Conservation (phyloP, 2,329 filamentous ascomycete species). For the Fusarium haematococcum region DNA sequence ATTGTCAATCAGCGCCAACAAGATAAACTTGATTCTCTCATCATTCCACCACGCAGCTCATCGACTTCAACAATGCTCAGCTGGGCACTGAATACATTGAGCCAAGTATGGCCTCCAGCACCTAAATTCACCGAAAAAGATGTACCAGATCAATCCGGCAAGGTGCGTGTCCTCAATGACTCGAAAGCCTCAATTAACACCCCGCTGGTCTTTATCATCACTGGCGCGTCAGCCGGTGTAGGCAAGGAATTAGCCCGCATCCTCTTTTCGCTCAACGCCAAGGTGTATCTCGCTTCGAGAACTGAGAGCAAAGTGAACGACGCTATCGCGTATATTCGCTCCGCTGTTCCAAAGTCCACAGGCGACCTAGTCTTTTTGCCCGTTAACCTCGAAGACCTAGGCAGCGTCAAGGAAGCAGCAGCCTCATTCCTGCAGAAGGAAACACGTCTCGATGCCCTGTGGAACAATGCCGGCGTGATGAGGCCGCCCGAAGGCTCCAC, state of each 20-base stretch:
- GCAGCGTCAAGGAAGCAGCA: conserved; percentile 52
- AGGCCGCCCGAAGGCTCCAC: conserved; percentile 49
- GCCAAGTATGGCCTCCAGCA: neutral
- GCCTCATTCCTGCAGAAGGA: conserved; percentile 52
- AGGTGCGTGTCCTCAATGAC: neutral
- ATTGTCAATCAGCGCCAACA: neutral
- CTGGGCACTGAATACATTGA: neutral
- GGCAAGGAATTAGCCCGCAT: conserved; percentile 63
- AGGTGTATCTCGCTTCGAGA: conserved; percentile 64
- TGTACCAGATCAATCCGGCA: neutral
- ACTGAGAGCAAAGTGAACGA: conserved; percentile 53
- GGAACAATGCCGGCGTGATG: conserved; percentile 57
- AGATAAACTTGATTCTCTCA: neutral
- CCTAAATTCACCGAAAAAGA: neutral
- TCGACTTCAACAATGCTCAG: neutral
- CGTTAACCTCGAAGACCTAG: conserved; percentile 56
- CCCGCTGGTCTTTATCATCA: conserved; percentile 62
- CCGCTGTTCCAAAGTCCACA: conserved; percentile 44
- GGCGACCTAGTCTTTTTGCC: conserved; percentile 52
- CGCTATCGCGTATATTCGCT: conserved; percentile 56
- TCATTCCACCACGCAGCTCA: neutral
- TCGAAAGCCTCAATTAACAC: neutral
- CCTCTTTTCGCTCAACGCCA: conserved; percentile 63
- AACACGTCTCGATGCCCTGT: conserved; percentile 55
- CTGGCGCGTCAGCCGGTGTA: conserved; percentile 52